Evolutionary conservation across 192 early-diverging fungal species (phyloP).

Genomic region (Piromyces finnis): DNA sequence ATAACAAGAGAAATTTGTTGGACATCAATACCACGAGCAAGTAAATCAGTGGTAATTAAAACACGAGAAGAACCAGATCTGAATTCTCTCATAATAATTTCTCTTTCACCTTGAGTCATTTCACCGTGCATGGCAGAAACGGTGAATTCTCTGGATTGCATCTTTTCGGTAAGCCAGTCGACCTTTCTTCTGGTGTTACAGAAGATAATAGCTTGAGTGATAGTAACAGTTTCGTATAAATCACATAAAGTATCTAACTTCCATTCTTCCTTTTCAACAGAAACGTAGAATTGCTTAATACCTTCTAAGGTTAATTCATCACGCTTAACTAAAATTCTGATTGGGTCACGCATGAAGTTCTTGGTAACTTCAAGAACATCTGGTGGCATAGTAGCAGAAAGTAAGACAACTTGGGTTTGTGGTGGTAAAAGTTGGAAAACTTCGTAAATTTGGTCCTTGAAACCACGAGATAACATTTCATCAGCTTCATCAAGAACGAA

Average conservation of each 20-base stretch:
- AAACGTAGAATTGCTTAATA: constrained; percentile 94
- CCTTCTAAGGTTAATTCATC: constrained; percentile 91
- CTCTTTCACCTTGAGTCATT: constrained; percentile 91
- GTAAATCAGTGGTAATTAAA: constrained; percentile 92
- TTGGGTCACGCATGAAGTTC: constrained; percentile 96
- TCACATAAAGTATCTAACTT: constrained; percentile 97
- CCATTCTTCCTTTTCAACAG: constrained; percentile 98
- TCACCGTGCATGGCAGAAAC: constrained; percentile 98
- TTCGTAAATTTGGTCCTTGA: constrained; percentile 97
- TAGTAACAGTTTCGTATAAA: constrained; percentile 93
- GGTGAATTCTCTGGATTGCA: constrained; percentile 76
- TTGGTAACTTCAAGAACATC: constrained; percentile 91
- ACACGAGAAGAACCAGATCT: constrained; percentile 89
- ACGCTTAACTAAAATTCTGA: constrained; percentile 97
- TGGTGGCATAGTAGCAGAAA: constrained; percentile 90
- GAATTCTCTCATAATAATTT: constrained; percentile 99
- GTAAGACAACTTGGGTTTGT: constrained; percentile 83
- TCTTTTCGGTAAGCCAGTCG: constrained; percentile 97
- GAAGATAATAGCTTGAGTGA: constrained; percentile 98
- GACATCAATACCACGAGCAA: constrained; percentile 98
- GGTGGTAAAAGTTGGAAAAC: constrained; percentile 84
- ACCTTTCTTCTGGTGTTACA: constrained; percentile 99
- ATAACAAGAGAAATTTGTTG: constrained; percentile 98
- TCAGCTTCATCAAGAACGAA: constrained; percentile 99
- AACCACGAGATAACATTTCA: constrained; percentile 95